Evolutionary conservation across 257 asterid genomes (phyloP).

Genomic region (Rubia yunnanensis): DNA sequence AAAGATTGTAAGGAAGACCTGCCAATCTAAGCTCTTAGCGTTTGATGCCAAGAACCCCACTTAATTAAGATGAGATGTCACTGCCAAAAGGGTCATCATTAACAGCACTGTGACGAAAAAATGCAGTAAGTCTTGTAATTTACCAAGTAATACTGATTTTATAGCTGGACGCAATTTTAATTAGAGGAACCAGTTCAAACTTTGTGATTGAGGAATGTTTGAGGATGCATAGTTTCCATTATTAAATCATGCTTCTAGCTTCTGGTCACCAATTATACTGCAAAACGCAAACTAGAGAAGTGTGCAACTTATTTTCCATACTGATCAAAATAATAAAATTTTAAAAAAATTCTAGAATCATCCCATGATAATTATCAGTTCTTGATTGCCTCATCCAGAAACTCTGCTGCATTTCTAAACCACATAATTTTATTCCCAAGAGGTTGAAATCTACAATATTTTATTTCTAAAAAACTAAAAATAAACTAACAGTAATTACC

Average conservation of each 20-base stretch:
- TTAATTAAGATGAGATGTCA: background rate
- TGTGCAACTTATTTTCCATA: background rate
- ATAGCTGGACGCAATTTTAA: background rate
- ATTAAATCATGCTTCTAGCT: background rate
- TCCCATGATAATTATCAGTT: background rate
- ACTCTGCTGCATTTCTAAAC: background rate
- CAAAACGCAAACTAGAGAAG: background rate
- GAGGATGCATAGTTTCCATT: background rate
- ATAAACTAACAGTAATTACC: slow-evolving; percentile 19
- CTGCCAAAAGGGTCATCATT: background rate
- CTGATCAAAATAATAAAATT: background rate
- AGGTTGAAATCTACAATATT: background rate
- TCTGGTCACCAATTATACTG: background rate
- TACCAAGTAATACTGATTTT: background rate
- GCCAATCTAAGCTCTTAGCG: background rate
- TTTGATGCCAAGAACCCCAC: background rate
- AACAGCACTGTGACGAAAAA: background rate
- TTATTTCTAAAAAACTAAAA: slow-evolving; percentile 7
- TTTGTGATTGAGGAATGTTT: background rate
- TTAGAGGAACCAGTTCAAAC: background rate
- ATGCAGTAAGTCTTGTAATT: background rate
- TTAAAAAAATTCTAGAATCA: background rate
- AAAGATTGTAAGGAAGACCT: slow-evolving; percentile 6
- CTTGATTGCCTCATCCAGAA: background rate
- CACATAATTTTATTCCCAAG: background rate